phyloP scores from a whole-genome alignment of 2,329 filamentous ascomycete genomes.

The Pyricularia grisea region DNA sequence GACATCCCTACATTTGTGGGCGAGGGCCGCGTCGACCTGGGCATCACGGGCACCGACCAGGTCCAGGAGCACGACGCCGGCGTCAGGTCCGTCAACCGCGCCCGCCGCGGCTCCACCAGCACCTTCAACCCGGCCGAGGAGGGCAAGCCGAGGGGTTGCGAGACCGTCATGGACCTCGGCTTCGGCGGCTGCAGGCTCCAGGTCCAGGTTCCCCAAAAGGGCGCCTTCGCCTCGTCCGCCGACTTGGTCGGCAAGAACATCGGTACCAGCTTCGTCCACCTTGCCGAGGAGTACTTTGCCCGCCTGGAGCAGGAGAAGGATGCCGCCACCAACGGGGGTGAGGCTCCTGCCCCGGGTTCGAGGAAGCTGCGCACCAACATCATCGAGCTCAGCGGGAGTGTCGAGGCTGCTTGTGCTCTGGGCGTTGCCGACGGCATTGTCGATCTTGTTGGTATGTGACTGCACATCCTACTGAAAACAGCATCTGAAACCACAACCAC shows the following conservation, averaged over 20 bases:
- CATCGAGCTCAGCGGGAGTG: slow-evolving; percentile 90
- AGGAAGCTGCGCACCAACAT: slow-evolving; percentile 72
- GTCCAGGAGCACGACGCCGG: slow-evolving; percentile 80
- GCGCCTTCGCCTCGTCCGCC: slow-evolving; percentile 56
- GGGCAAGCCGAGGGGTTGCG: slow-evolving; percentile 51
- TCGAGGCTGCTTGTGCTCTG: slow-evolving; percentile 91
- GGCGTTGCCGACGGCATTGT: slow-evolving; percentile 96
- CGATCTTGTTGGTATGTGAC: slow-evolving; percentile 77
- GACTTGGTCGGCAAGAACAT: slow-evolving; percentile 88
- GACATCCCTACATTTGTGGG: slow-evolving; percentile 98
- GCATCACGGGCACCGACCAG: slow-evolving; percentile 90
- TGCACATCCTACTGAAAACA: not conserved
- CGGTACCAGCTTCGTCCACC: slow-evolving; percentile 86
- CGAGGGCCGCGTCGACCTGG: slow-evolving; percentile 81
- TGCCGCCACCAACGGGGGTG: slow-evolving; percentile 18
- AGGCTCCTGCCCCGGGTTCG: slow-evolving; percentile 11
- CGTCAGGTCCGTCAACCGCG: slow-evolving; percentile 38
- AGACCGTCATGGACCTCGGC: slow-evolving; percentile 80
- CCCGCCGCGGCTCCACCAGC: slow-evolving; percentile 25
- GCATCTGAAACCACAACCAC: not conserved
- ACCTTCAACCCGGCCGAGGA: slow-evolving; percentile 29
- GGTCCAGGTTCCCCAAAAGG: slow-evolving; percentile 92
- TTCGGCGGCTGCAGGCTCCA: slow-evolving; percentile 91
- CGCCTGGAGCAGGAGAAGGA: slow-evolving; percentile 53
- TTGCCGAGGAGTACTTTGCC: slow-evolving; percentile 77